Percentiles rank a stretch among this genome's conserved stretches.
Conservation (phyloP, 257 asterid species). For the Rehmannia glutinosa region DNA sequence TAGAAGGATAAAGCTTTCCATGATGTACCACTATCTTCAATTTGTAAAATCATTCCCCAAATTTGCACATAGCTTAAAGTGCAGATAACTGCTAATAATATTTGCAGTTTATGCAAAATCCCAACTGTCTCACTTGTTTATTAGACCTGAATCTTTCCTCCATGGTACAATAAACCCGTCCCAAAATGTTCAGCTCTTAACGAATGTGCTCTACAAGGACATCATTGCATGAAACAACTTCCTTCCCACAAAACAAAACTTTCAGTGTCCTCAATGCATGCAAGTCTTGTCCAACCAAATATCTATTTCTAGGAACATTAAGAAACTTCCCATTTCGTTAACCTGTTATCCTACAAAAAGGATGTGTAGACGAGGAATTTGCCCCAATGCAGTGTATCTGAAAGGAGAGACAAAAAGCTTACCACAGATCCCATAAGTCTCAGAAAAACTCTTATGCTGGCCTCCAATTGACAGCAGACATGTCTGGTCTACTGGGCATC, state of each 20-base stretch:
- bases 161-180: too few relatives aligned
- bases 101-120: not conserved
- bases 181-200: not conserved
- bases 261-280: too few relatives aligned
- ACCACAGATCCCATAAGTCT: conserved; percentile 23
- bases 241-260: not conserved
- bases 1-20: not conserved
- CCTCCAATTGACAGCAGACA: conserved; percentile 44
- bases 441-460: conserved; percentile 25
- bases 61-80: not conserved
- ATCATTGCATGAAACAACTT: not conserved
- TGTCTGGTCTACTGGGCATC: conserved; percentile 37
- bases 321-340: not conserved
- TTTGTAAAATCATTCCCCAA: not conserved
- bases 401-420: conserved; percentile 23
- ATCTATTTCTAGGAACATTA: not conserved
- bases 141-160: not conserved
- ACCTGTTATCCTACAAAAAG: conserved; percentile 9
- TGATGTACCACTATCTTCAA: not conserved
- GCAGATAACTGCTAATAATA: not conserved
- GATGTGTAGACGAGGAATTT: conserved; percentile 5
- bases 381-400: not conserved
- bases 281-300: not conserved
- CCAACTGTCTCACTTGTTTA: not conserved
- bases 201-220: not conserved